Conservation (phyloP, 331 rosid species). For the Rhamnella rubrinervis region DNA sequence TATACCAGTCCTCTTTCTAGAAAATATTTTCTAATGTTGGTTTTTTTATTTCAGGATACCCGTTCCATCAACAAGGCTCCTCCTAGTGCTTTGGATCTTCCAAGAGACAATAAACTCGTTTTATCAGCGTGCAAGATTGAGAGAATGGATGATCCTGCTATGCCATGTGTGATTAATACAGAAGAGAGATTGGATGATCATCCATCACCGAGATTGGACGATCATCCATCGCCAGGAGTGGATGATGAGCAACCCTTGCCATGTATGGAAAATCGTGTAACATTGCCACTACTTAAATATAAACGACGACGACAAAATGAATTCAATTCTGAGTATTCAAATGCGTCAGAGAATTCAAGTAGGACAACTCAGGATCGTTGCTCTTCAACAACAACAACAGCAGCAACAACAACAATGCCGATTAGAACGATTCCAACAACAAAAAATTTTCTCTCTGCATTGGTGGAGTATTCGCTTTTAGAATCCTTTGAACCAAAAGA, state of each 20-base stretch:
- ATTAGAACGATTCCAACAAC: conserved; percentile 31
- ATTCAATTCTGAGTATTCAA: conserved; percentile 45
- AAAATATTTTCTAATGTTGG: conserved; percentile 10
- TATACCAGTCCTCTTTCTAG: conserved; percentile 6
- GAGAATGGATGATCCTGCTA: conserved; percentile 57
- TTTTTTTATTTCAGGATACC: conserved; percentile 57
- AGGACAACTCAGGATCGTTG: conserved; percentile 60
- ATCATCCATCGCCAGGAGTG: conserved; percentile 31
- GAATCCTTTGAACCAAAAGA: conserved; percentile 81
- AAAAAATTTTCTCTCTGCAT: conserved; percentile 76
- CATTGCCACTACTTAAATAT: conserved; percentile 59
- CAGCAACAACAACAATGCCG: conserved; percentile 60
- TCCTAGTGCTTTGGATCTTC: conserved; percentile 56
- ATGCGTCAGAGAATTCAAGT: conserved; percentile 63
- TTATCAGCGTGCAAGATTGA: conserved; percentile 73
- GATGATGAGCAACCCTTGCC: conserved; percentile 38
- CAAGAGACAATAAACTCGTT: conserved; percentile 51
- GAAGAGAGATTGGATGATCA: conserved; percentile 59
- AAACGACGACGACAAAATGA: conserved; percentile 68
- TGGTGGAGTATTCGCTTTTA: conserved; percentile 79
- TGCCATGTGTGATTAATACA: conserved; percentile 37
- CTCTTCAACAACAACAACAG: conserved; percentile 71
- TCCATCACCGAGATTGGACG: conserved; percentile 29
- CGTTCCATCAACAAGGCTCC: conserved; percentile 46
- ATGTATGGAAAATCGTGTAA: conserved; percentile 51